A percentile compares a stretch with the other conserved stretches of the same genome.
phyloP scores from a whole-genome alignment of 306 rosid genomes.

The Geum urbanum region DNA sequence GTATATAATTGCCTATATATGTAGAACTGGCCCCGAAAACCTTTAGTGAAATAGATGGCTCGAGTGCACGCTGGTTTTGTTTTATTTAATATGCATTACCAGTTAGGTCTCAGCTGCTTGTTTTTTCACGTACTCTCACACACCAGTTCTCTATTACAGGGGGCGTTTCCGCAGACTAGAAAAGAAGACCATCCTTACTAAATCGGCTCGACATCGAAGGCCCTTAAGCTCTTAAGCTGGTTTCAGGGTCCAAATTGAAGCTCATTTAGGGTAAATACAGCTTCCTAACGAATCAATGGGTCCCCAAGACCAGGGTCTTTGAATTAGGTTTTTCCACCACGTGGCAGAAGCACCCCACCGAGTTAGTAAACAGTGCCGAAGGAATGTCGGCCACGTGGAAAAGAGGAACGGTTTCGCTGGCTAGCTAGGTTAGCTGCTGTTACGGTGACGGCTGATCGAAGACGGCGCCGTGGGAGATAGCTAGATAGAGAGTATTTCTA shows the following conservation, averaged over 20 bases:
- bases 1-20: too few species aligned
- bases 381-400: slow-evolving; percentile 37
- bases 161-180: slow-evolving; percentile 12
- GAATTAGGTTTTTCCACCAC: not conserved
- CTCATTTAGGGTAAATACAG: not conserved
- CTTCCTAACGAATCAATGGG: slow-evolving; percentile 6
- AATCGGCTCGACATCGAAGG: not conserved
- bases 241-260: not conserved
- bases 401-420: not conserved
- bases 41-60: too few species aligned
- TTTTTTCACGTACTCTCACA: not conserved
- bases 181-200: slow-evolving; percentile 4
- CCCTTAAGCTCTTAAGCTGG: slow-evolving; percentile 17
- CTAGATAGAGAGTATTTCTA: too few species aligned
- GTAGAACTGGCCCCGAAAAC: too few species aligned
- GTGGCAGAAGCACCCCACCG: slow-evolving; percentile 26
- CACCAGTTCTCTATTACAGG: slow-evolving; percentile 9
- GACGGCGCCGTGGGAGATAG: slow-evolving; percentile 18
- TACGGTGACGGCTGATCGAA: slow-evolving; percentile 23
- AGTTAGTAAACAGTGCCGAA: slow-evolving; percentile 1
- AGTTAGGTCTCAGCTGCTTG: slow-evolving; percentile 18
- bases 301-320: not conserved
- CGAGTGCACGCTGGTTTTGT: slow-evolving; percentile 18
- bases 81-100: not conserved
- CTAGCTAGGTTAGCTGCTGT: not conserved